phyloP scores from a whole-genome alignment of 1,284 basidiomycete genomes.

The Microbotryum saponariae region DNA sequence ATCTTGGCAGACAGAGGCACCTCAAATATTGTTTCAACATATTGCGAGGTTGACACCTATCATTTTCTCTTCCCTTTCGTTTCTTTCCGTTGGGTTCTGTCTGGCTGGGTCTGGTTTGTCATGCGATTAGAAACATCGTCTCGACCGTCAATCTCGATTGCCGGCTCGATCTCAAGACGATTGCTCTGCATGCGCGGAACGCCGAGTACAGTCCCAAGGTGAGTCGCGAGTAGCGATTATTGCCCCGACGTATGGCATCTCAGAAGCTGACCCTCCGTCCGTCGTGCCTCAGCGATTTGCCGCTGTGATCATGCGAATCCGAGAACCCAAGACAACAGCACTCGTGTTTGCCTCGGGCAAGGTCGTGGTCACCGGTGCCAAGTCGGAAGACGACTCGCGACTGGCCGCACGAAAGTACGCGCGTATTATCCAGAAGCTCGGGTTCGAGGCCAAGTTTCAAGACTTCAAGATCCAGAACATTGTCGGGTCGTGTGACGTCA shows the following conservation, averaged over 20 bases:
- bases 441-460: slow-evolving; percentile 98
- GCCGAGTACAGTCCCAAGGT: slow-evolving; percentile 99
- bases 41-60: too few relatives aligned
- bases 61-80: too few relatives aligned
- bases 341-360: slow-evolving; percentile 99
- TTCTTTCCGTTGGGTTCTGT: too few relatives aligned
- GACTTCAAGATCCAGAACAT: slow-evolving; percentile 99
- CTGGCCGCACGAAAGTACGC: slow-evolving; percentile 98
- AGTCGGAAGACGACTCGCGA: slow-evolving; percentile 95
- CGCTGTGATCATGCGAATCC: slow-evolving; percentile 99
- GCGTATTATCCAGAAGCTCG: slow-evolving; percentile 97
- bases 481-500: slow-evolving; percentile 91
- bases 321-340: slow-evolving; percentile 98
- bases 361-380: slow-evolving; percentile 99
- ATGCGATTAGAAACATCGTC: slow-evolving; percentile 65
- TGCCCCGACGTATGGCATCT: not conserved
- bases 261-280: slow-evolving; percentile 3
- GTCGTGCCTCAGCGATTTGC: slow-evolving; percentile 77
- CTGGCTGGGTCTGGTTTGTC: not conserved
- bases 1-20: too few relatives aligned
- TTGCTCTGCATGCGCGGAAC: slow-evolving; percentile 93
- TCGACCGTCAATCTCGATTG: slow-evolving; percentile 98
- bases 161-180: slow-evolving; percentile 94
- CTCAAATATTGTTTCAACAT: too few relatives aligned
- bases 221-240: slow-evolving; percentile 40